A percentile compares a stretch with the other conserved stretches of the same genome.
phyloP scores from a whole-genome alignment of 2,329 filamentous ascomycete genomes.

The Alternaria sp. region DNA sequence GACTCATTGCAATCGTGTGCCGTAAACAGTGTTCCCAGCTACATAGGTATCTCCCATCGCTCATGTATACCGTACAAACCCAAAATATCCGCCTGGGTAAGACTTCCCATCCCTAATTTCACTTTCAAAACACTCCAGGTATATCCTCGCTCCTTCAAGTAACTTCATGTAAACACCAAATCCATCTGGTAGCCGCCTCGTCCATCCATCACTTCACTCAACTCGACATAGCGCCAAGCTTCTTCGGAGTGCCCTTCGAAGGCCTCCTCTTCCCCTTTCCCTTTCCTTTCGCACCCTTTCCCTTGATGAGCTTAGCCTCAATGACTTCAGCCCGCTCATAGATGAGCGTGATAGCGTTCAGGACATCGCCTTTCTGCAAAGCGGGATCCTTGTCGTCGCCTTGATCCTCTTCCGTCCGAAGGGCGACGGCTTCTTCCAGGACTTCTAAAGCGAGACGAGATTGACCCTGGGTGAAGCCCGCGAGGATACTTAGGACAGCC shows the following conservation, averaged over 20 bases:
- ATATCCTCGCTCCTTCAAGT: not conserved
- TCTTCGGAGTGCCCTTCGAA: constrained; percentile 3
- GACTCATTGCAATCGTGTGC: not conserved
- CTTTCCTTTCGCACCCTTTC: constrained; percentile 8
- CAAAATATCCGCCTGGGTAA: not conserved
- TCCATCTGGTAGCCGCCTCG: too few relatives aligned
- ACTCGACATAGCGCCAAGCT: not conserved
- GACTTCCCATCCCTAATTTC: fast-evolving
- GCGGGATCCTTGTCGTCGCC: not conserved
- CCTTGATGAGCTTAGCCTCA: constrained; percentile 9
- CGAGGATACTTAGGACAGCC: not conserved
- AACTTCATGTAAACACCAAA: fast-evolving
- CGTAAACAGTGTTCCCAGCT: fast-evolving
- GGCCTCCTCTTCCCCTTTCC: constrained; percentile 11
- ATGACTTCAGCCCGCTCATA: constrained; percentile 17
- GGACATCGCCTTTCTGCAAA: constrained; percentile 6
- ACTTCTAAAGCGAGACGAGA: constrained; percentile 1
- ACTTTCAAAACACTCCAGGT: not conserved
- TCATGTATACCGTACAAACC: not conserved
- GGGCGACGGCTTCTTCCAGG: constrained; percentile 6
- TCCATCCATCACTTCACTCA: not conserved
- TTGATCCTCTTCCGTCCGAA: constrained; percentile 5
- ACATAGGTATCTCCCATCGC: not conserved
- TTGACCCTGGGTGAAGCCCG: constrained; percentile 16
- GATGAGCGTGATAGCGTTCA: constrained; percentile 10